These are phyloP conservation scores for Hypoxylon sp. DNA, from an alignment of 2,329 filamentous ascomycete genomes.

Conservation along the genomic window DNA sequence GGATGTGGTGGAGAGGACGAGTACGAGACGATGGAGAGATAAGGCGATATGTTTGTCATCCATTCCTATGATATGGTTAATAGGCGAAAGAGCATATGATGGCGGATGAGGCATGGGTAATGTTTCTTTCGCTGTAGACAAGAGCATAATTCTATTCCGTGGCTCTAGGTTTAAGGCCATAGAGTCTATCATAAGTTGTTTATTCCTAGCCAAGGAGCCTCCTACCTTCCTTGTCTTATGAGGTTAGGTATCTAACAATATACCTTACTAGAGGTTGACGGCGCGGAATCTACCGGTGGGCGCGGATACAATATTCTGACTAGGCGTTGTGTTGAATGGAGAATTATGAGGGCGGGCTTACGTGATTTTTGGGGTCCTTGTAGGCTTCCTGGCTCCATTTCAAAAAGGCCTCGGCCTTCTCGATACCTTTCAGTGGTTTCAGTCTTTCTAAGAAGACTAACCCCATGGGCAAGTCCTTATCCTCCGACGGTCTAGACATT, in stretches of 20 bases:
- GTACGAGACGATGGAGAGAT: slow-evolving; percentile 59
- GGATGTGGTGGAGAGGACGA: slow-evolving; percentile 57
- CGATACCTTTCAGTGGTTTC: slow-evolving; percentile 29
- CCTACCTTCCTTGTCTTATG: background rate
- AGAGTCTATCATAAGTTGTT: background rate
- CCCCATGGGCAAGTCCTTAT: background rate
- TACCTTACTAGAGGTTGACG: background rate
- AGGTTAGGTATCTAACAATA: background rate
- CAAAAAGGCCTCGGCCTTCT: slow-evolving; percentile 35
- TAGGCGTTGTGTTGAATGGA: background rate
- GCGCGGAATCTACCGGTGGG: background rate
- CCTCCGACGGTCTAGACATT: slow-evolving; percentile 20
- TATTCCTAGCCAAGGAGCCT: background rate
- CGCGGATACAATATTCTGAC: background rate
- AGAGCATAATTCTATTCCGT: background rate
- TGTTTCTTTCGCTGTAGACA: background rate
- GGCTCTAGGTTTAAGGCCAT: background rate
- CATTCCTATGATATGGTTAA: slow-evolving; percentile 58
- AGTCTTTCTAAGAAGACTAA: slow-evolving; percentile 11
- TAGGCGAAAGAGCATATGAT: background rate
- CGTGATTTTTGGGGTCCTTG: slow-evolving; percentile 28
- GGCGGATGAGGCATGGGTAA: background rate
- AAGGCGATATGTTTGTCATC: slow-evolving; percentile 60
- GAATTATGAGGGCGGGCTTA: slow-evolving; percentile 22
- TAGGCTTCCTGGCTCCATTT: slow-evolving; percentile 6